These are phyloP conservation scores for Cercospora beticola DNA, from an alignment of 2,329 filamentous ascomycete species.

Conservation along the genomic window DNA sequence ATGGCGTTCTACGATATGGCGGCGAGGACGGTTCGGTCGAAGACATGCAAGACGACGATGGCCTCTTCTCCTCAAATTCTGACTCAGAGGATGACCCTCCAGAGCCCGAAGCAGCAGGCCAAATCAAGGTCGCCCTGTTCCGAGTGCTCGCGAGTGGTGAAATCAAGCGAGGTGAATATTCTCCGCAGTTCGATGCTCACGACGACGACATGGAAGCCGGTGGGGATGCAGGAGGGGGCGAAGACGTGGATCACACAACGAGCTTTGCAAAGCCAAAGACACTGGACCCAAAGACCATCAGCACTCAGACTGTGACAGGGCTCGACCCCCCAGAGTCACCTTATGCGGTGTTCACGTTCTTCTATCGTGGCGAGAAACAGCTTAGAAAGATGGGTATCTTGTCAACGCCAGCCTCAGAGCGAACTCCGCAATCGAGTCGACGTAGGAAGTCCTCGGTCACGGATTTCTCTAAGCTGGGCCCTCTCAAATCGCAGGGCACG, in stretches of 20 bases:
- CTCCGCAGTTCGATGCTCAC: constrained; percentile 93
- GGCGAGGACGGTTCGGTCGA: constrained; percentile 73
- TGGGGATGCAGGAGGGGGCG: constrained; percentile 63
- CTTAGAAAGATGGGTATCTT: constrained; percentile 94
- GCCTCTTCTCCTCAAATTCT: constrained; percentile 64
- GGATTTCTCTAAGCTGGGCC: constrained; percentile 81
- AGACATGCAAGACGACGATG: constrained; percentile 66
- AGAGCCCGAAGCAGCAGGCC: constrained; percentile 84
- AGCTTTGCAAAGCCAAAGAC: constrained; percentile 97
- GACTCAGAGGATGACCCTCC: constrained; percentile 79
- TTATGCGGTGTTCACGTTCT: constrained; percentile 95
- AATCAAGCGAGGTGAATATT: constrained; percentile 97
- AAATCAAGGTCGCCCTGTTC: constrained; percentile 98
- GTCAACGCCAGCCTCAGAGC: constrained; percentile 59
- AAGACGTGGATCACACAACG: constrained; percentile 93
- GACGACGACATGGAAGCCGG: constrained; percentile 71
- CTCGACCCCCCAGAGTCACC: constrained; percentile 95
- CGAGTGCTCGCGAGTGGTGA: constrained; percentile 92
- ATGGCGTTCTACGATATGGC: constrained; percentile 75
- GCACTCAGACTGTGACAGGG: constrained; percentile 97
- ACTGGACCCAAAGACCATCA: constrained; percentile 94
- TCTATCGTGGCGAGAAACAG: constrained; percentile 94
- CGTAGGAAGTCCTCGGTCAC: constrained; percentile 81
- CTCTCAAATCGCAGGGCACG: constrained; percentile 80
- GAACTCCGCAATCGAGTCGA: constrained; percentile 57